These are phyloP conservation scores for Leptodontidium sp. DNA, from an alignment of 2,329 filamentous ascomycete genomes.

Conservation along the genomic window DNA sequence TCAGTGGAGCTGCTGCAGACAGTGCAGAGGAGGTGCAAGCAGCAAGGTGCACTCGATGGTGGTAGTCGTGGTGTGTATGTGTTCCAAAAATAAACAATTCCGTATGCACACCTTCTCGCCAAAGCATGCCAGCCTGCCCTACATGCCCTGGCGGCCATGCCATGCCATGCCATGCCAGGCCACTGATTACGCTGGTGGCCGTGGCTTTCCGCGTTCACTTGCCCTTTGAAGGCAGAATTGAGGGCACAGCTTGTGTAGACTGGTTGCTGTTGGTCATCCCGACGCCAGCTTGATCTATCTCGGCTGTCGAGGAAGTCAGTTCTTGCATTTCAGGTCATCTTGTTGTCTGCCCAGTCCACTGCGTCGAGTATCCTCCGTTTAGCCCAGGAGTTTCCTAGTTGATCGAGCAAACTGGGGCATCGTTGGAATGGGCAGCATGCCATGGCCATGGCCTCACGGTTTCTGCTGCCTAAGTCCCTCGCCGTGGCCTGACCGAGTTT, in stretches of 20 bases:
- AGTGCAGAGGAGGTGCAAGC: too few relatives aligned
- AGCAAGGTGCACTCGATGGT: neutral
- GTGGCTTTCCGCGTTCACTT: slow-evolving; percentile 17
- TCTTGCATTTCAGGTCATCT: neutral
- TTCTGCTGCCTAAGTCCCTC: neutral
- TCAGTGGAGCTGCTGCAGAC: too few relatives aligned
- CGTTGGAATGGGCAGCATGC: neutral
- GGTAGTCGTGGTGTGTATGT: slow-evolving; percentile 18
- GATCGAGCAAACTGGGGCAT: neutral
- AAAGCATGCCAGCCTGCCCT: slow-evolving; percentile 10
- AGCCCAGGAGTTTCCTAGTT: neutral
- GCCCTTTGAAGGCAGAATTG: slow-evolving; percentile 1
- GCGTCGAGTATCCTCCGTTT: neutral
- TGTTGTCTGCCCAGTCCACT: neutral
- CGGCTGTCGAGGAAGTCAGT: neutral
- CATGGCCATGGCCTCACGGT: neutral
- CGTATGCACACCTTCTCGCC: slow-evolving; percentile 9
- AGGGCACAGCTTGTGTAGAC: neutral
- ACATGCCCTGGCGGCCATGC: neutral
- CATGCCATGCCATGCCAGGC: slow-evolving; percentile 9
- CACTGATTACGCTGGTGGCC: slow-evolving; percentile 14
- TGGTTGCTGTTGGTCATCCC: slow-evolving; percentile 6
- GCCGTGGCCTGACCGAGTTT: slow-evolving; percentile 4
- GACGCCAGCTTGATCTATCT: neutral
- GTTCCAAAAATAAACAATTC: slow-evolving; percentile 23